These are phyloP conservation scores for Pisolithus sp. DNA, from an alignment of 768 basidiomycete species.

Conservation along the genomic window DNA sequence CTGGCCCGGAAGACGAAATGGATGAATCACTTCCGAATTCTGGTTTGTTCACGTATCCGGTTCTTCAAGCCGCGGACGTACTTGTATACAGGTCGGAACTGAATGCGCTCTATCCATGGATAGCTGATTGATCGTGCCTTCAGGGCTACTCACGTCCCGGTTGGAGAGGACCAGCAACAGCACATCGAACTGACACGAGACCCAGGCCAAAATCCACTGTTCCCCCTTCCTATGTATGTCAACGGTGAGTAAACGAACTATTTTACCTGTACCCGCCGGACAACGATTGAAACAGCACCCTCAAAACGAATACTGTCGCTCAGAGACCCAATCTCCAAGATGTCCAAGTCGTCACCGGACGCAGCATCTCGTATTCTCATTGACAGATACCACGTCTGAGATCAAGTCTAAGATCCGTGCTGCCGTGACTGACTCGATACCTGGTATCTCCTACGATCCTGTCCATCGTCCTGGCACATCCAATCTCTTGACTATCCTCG, in stretches of 20 bases:
- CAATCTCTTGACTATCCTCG: constrained; percentile 75
- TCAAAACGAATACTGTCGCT: constrained; percentile 82
- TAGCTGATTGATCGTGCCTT: neutral
- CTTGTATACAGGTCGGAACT: constrained; percentile 66
- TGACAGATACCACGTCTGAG: constrained; percentile 63
- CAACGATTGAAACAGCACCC: constrained; percentile 45
- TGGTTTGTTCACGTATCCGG: constrained; percentile 88
- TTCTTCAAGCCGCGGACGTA: constrained; percentile 91
- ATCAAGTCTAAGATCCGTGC: constrained; percentile 68
- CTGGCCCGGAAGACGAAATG: constrained; percentile 66
- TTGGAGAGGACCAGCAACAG: constrained; percentile 94
- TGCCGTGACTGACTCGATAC: constrained; percentile 71
- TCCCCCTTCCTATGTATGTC: constrained; percentile 66
- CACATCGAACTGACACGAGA: constrained; percentile 87
- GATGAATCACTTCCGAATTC: constrained; percentile 78
- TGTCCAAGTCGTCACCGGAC: constrained; percentile 91
- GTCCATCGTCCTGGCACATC: constrained; percentile 71
- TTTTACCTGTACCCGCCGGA: neutral
- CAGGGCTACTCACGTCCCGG: constrained; percentile 89
- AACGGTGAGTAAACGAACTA: constrained; percentile 50
- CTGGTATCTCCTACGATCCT: constrained; percentile 77
- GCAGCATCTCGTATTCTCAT: constrained; percentile 73
- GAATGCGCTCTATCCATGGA: neutral
- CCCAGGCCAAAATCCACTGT: constrained; percentile 40
- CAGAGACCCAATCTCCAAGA: constrained; percentile 78